A percentile compares a stretch with the other conserved stretches of the same genome.
These are phyloP conservation scores for Capsaspora owczarzaki DNA, from an alignment of 78 protist genomes.

Conservation along the genomic window DNA sequence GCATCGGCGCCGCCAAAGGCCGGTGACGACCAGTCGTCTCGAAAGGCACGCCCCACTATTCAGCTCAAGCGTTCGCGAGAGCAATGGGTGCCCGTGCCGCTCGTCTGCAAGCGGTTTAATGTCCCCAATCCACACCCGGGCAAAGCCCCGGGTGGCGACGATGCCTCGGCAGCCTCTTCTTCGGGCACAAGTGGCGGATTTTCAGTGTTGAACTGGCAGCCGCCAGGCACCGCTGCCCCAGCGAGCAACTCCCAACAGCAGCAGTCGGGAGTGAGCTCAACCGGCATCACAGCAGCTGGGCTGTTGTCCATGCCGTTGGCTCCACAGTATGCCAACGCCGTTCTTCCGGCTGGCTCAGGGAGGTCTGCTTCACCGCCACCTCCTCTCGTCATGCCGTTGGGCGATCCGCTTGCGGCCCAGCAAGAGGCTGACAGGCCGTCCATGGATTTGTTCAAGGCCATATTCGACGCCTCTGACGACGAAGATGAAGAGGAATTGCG, in stretches of 20 bases:
- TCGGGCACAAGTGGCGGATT: neutral
- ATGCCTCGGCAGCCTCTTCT: neutral
- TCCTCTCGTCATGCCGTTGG: too few species aligned
- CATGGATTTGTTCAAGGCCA: neutral
- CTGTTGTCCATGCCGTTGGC: neutral
- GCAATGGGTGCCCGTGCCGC: neutral
- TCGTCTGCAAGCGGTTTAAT: constrained; percentile 12
- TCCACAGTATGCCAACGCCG: neutral
- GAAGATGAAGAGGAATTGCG: neutral
- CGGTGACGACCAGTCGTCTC: neutral
- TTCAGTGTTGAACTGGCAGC: neutral
- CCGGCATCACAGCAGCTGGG: neutral
- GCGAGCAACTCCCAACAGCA: neutral
- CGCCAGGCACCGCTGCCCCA: neutral
- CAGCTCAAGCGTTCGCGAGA: neutral
- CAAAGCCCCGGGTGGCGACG: neutral
- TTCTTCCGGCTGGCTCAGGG: too few species aligned
- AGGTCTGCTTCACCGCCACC: too few species aligned
- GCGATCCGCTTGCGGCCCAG: too few species aligned
- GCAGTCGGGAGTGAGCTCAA: neutral
- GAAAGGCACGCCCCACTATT: neutral
- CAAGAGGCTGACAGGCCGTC: neutral
- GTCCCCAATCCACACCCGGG: neutral
- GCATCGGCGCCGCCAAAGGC: too few species aligned
- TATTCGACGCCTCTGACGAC: neutral